A percentile compares a stretch with the other conserved stretches of the same genome.
These are phyloP conservation scores for Penstemon davidsonii DNA, from an alignment of 257 asterid genomes.

Conservation along the genomic window DNA sequence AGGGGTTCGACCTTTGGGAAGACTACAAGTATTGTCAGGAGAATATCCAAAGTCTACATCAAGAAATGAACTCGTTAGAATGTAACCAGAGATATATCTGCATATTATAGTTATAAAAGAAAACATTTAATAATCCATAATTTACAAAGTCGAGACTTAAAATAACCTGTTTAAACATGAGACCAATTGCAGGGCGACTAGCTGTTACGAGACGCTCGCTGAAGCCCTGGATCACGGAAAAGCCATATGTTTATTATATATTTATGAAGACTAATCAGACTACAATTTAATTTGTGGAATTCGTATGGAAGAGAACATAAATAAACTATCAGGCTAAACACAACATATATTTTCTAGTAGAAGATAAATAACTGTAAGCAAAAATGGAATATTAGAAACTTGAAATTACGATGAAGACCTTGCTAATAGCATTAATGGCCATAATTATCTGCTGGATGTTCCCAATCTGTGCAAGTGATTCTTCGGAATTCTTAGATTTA, in stretches of 20 bases:
- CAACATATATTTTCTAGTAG: not conserved
- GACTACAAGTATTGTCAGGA: conserved; percentile 79
- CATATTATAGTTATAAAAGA: not conserved
- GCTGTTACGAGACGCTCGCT: conserved; percentile 89
- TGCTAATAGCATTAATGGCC: conserved; percentile 98
- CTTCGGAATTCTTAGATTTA: conserved; percentile 54
- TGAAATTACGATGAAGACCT: conserved; percentile 47
- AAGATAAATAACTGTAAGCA: not conserved
- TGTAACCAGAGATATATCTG: conserved; percentile 1
- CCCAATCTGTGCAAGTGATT: conserved; percentile 53
- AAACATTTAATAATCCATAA: conserved; percentile 8
- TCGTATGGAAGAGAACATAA: not conserved
- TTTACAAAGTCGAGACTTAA: conserved; percentile 17
- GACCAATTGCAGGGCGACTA: conserved; percentile 87
- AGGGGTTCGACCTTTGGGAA: conserved; percentile 77
- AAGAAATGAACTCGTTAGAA: conserved; percentile 29
- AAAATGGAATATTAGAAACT: conserved; percentile 18
- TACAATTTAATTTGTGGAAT: not conserved
- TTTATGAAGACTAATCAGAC: conserved; percentile 6
- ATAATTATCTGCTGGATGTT: conserved; percentile 70
- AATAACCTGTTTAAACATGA: conserved; percentile 90
- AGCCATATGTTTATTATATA: conserved; percentile 24
- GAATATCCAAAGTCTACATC: conserved; percentile 51
- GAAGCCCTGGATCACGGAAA: conserved; percentile 71
- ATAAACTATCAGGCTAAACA: conserved; percentile 8